Percentiles rank a stretch among this genome's conserved stretches.
Conservation (phyloP, 352 stramenopile genomes). For the Globisporangium rhizosaccharum region DNA sequence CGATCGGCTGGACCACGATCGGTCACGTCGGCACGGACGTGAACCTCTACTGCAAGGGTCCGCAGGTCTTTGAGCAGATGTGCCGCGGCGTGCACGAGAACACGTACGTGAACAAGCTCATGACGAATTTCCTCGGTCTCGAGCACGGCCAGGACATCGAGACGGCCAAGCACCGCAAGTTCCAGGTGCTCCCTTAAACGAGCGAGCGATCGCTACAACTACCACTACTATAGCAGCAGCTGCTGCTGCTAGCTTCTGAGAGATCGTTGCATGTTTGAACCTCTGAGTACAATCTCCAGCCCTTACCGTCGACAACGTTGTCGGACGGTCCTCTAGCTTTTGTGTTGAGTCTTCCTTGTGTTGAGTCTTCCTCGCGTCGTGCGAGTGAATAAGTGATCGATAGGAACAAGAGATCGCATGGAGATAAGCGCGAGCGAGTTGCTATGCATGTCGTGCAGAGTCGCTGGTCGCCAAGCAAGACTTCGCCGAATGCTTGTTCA, state of each 20-base stretch:
- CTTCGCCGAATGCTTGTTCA: no score
- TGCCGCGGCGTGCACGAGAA: constrained; percentile 69
- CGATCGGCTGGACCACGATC: constrained; percentile 55
- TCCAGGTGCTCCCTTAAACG: constrained; percentile 21
- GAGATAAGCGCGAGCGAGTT: no score
- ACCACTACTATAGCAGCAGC: not conserved
- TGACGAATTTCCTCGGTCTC: constrained; percentile 63
- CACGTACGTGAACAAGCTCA: constrained; percentile 69
- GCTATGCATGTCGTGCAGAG: no score
- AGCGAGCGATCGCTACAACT: not conserved
- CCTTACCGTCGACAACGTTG: not conserved
- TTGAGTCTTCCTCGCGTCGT: no score
- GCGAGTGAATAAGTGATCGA: no score
- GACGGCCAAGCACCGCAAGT: constrained; percentile 48
- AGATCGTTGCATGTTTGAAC: not conserved
- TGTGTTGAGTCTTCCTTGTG: not conserved
- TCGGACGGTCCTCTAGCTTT: not conserved
- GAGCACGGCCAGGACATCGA: constrained; percentile 49
- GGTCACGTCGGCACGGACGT: constrained; percentile 69
- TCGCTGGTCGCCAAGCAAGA: no score
- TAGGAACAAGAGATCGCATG: no score
- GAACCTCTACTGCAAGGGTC: constrained; percentile 70
- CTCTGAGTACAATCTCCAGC: not conserved
- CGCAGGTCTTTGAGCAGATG: constrained; percentile 45
- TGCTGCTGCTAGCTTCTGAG: not conserved